Evolutionary conservation across 495 filamentous ascomycete genomes (phyloP).

Genomic region (Elasticomyces elasticus): DNA sequence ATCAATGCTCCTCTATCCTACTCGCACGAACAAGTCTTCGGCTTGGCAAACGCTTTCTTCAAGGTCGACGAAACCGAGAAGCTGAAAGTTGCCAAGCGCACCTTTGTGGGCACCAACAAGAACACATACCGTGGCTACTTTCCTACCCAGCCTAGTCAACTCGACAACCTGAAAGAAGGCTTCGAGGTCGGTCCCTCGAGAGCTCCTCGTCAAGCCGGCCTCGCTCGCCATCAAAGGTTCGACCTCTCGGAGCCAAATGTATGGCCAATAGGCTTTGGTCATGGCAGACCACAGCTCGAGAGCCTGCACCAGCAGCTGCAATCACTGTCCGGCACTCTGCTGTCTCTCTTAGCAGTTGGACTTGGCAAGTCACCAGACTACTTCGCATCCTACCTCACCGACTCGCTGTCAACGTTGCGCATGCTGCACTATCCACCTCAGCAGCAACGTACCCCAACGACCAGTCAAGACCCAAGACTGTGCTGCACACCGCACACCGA

Average conservation of each 20-base stretch:
- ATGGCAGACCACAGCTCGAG: conserved; percentile 26
- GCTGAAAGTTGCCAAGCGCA: conserved; percentile 36
- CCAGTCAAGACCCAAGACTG: conserved; percentile 17
- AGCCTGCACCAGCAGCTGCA: conserved; percentile 37
- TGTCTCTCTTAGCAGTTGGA: conserved; percentile 35
- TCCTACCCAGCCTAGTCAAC: conserved; percentile 30
- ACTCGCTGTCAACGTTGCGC: conserved; percentile 38
- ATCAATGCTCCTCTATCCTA: conserved; percentile 34
- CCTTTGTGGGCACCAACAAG: conserved; percentile 30
- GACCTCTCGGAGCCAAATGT: conserved; percentile 38
- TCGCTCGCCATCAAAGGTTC: conserved; percentile 22
- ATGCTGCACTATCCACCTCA: conserved; percentile 34
- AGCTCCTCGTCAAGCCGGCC: neutral
- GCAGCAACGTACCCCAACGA: conserved; percentile 8
- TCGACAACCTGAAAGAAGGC: conserved; percentile 40
- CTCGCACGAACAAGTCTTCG: conserved; percentile 35
- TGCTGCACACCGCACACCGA: conserved; percentile 41
- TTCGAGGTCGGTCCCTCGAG: conserved; percentile 37
- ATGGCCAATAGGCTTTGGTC: conserved; percentile 30
- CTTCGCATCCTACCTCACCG: conserved; percentile 33
- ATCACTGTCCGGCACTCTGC: conserved; percentile 31
- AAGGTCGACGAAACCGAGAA: conserved; percentile 29
- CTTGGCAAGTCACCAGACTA: conserved; percentile 33
- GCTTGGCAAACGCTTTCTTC: conserved; percentile 36
- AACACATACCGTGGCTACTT: conserved; percentile 44